phyloP scores from a whole-genome alignment of 805 yeast species.

The Wickerhamiella azymoides region DNA sequence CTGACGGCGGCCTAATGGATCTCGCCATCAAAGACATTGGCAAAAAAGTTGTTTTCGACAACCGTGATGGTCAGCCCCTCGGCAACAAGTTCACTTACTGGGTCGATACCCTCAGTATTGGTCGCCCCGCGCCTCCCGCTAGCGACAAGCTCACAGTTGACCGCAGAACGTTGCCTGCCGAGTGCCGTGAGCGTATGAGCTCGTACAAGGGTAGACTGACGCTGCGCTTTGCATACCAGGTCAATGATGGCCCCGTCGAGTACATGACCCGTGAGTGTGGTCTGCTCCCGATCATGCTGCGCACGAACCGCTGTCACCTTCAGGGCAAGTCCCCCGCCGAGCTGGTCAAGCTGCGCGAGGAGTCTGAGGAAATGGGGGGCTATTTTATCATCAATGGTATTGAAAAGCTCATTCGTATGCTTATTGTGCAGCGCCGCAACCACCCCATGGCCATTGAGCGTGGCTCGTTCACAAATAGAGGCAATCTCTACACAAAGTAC shows the following conservation, averaged over 20 bases:
- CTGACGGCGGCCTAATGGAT: conserved; percentile 72
- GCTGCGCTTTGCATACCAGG: conserved; percentile 69
- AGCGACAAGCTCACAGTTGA: conserved; percentile 62
- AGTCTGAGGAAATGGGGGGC: conserved; percentile 92
- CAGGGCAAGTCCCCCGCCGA: conserved; percentile 72
- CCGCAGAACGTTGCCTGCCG: conserved; percentile 70
- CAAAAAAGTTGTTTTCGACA: conserved; percentile 68
- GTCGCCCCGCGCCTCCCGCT: conserved; percentile 68
- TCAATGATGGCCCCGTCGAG: conserved; percentile 75
- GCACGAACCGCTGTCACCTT: conserved; percentile 82
- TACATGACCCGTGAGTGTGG: conserved; percentile 82
- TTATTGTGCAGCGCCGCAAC: conserved; percentile 93
- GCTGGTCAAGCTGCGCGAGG: conserved; percentile 68
- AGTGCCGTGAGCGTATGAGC: conserved; percentile 78
- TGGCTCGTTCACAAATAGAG: conserved; percentile 89
- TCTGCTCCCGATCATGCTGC: conserved; percentile 78
- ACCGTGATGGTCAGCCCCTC: conserved; percentile 47
- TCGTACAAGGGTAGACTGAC: conserved; percentile 69
- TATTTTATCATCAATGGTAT: conserved; percentile 94
- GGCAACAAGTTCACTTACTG: conserved; percentile 77
- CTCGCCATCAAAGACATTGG: conserved; percentile 85
- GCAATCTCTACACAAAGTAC: conserved; percentile 70
- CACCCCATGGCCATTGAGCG: conserved; percentile 97
- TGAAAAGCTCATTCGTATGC: conserved; percentile 91
- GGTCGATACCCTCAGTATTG: conserved; percentile 78